phyloP scores from a whole-genome alignment of 176 grass and related monocot genomes.

The Triticum dicoccoides region DNA sequence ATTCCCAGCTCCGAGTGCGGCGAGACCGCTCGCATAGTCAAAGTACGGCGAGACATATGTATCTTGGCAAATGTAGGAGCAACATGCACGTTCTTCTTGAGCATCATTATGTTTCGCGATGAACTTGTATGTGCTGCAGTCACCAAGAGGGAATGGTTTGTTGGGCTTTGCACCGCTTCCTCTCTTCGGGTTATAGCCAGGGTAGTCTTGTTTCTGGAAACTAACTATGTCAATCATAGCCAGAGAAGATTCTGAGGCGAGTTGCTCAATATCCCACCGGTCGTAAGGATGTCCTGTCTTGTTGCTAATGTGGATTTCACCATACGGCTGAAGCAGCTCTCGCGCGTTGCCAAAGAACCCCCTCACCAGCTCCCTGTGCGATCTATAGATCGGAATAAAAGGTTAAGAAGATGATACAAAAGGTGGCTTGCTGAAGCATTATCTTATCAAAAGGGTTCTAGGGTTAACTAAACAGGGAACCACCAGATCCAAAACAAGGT shows the following conservation, averaged over 20 bases:
- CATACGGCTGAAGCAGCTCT: slow-evolving; percentile 36
- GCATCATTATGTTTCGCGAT: neutral
- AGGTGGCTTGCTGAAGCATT: neutral
- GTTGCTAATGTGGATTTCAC: slow-evolving; percentile 58
- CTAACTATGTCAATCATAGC: slow-evolving; percentile 14
- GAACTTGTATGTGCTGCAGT: neutral
- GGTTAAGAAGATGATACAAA: neutral
- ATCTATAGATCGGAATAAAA: slow-evolving; percentile 20
- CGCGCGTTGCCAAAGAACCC: slow-evolving; percentile 46
- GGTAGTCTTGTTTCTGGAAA: slow-evolving; percentile 49
- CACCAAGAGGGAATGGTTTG: neutral
- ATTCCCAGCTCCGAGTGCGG: neutral
- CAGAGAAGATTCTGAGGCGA: slow-evolving; percentile 37
- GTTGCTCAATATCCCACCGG: slow-evolving; percentile 41
- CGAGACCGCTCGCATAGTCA: neutral
- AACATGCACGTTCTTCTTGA: neutral
- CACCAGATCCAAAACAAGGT: neutral
- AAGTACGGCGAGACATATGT: neutral
- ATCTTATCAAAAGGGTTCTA: neutral
- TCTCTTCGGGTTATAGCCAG: slow-evolving; percentile 56
- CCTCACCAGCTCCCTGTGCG: slow-evolving; percentile 34
- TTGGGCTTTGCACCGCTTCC: slow-evolving; percentile 37
- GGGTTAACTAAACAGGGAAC: neutral
- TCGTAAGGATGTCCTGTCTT: slow-evolving; percentile 26
- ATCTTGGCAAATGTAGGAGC: neutral